Base-by-base conservation (phyloP, 2,329 filamentous ascomycete genomes). In the Aureobasidium sp. region DNA sequence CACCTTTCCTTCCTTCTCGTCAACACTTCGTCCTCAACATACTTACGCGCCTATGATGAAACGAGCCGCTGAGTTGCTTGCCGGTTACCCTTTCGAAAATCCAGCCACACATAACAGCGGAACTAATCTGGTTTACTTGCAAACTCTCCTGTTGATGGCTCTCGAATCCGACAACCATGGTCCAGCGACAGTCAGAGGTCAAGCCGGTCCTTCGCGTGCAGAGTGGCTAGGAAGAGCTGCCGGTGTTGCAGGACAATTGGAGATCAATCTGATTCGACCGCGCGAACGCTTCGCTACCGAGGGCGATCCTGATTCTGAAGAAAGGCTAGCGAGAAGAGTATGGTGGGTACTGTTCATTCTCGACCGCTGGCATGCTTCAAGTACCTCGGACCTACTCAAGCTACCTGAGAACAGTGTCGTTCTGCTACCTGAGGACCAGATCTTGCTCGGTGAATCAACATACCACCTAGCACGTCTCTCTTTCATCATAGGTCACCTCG, bases 271-370 rank as follows among this genome's bases (percentile, higher is more conserved):
- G 56, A 69, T 73, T 68, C 77, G 64, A 73, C 77, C 55, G 62
- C 69, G 43, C 65, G 78, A 50, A 78, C 79, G 59, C 72, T 71
- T 71, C 29, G 65, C 72, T 17, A 69, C 74, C 5, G 78, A 81
- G 5, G 71, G 76, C 10, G 83, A 87, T 59, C 69, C 76, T 2
- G 85, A 89, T 69, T 82, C 81, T 24, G 83, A 87, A 48, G 83
- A 86, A 55, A 83, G 83, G 20, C 75, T 90, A 4, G 81, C 81
- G 1, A 77, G 86, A 56, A 81, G 86, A 47, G 81, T 87, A 20
- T 91, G 88, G 88, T 90, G 86, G 85, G 83, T 84, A 15, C 75
- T 91, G 37, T 82, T 90, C 50, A 80, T 88, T 65, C 81, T 91
- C 65, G 88, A 91, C 69, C 82, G 87, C 17, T 91, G 87, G 86